A percentile compares a stretch with the other conserved stretches of the same genome.
Evolutionary conservation across 768 basidiomycete species (phyloP).

Genomic region (Hygrocybe coccinea): DNA sequence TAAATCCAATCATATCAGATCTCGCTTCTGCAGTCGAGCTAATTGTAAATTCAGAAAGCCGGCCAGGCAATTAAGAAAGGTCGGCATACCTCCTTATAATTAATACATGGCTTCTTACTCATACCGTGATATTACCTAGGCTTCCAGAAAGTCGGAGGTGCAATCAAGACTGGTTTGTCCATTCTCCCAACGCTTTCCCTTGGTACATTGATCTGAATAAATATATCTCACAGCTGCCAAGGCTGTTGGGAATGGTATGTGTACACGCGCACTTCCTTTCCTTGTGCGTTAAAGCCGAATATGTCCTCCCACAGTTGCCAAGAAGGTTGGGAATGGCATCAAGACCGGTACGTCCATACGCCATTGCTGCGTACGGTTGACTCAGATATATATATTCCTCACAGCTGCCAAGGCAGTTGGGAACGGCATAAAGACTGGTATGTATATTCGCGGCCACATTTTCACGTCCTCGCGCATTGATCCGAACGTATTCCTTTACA

Average conservation of each 20-base stretch:
- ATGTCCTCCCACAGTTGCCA: not conserved
- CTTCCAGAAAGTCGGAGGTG: not conserved
- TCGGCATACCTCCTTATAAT: too few relatives aligned
- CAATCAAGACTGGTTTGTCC: not conserved
- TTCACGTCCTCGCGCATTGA: too few relatives aligned
- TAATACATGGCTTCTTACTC: too few relatives aligned
- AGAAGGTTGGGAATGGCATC: not conserved
- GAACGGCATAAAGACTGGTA: not conserved
- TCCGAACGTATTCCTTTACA: too few relatives aligned
- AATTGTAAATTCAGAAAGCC: not conserved
- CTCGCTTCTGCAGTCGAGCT: not conserved
- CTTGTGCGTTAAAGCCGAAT: not conserved
- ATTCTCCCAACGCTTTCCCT: not conserved
- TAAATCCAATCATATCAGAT: not conserved
- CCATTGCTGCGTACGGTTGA: not conserved
- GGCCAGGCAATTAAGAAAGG: too few relatives aligned
- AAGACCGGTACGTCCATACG: not conserved
- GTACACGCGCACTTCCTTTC: too few relatives aligned
- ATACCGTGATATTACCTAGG: not conserved
- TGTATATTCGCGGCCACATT: too few relatives aligned
- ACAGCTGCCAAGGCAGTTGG: not conserved
- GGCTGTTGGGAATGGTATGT: not conserved
- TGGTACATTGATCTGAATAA: not conserved
- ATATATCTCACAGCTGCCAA: not conserved
- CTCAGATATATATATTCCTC: not conserved